Evolutionary conservation across 73 alveolate species (phyloP), one percentile per base, ranked within the genome.

Genomic region (Paramecium caudatum): DNA sequence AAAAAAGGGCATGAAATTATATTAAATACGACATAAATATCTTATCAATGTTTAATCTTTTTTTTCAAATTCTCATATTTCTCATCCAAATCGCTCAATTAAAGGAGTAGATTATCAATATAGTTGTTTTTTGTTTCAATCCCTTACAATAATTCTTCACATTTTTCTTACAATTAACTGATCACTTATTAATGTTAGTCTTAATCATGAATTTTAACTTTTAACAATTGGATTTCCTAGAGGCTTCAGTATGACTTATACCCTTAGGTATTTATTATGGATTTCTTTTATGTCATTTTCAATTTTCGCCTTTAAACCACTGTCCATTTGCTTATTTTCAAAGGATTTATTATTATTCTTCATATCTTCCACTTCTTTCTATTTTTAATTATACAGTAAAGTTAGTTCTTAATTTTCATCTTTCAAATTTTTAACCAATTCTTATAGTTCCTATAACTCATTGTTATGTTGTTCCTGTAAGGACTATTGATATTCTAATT

Each of bases 1-100:
- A 74, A 74, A 74, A 74, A 74, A 74, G 43, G 32, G 61, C n/a
- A 68, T 68, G 84, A n/a, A n/a, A n/a, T n/a, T n/a, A n/a, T n/a
- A n/a, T n/a, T n/a, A n/a, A n/a, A n/a, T n/a, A n/a, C n/a, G n/a
- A 55, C 23, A 23, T 55, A 2, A 10, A 55, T 27, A 55, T 3
- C 5, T 55, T 55, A 55, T 55, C 30, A 55, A 55, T 55, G n/a
- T n/a, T n/a, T n/a, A n/a, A n/a, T 49, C 1, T 49, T 4, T 0
- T 15, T 49, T 27, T 62, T 62, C 15, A 69, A 43, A 37, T n/a
- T 69, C 5, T 69, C 12, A n/a, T 37, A 69, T 19, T 33, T 37
- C 25, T 69, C 65, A 74, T 74, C 88, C 5, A 74, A 21, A 21
- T 74, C 88, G 7, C 69, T 37, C 36, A 41, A 74, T 43, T 74